Conservation (phyloP, 768 basidiomycete species). For the Neoboletus brunneissimus region DNA sequence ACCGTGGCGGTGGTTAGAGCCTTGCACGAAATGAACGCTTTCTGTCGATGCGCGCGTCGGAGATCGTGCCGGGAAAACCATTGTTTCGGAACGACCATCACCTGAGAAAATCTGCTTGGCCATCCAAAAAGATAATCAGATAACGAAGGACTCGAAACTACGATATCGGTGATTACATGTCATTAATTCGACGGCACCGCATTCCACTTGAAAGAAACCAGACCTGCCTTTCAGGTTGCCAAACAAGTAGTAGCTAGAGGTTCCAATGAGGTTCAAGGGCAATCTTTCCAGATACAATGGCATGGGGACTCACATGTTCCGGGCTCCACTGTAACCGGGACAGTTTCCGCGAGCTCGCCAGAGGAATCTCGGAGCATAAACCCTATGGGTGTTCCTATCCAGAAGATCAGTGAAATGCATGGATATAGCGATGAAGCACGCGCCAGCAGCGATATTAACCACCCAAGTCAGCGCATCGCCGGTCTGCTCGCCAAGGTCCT, state of each 20-base stretch:
- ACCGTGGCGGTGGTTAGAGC: background rate
- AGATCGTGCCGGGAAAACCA: background rate
- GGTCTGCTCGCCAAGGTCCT: background rate
- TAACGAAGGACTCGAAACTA: conserved; percentile 15
- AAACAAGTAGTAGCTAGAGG: conserved; percentile 9
- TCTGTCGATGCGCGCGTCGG: background rate
- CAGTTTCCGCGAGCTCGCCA: conserved; percentile 46
- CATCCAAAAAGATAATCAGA: background rate
- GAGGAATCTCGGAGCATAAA: conserved; percentile 53
- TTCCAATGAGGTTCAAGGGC: conserved; percentile 2
- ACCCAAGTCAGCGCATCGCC: background rate
- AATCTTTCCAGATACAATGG: background rate
- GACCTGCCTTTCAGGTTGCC: background rate
- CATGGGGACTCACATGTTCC: background rate
- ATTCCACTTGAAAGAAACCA: background rate
- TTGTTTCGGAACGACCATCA: background rate
- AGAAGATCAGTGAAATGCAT: background rate
- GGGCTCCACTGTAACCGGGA: conserved; percentile 37
- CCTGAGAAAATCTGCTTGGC: background rate
- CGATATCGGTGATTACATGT: conserved; percentile 19
- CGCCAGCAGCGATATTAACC: conserved; percentile 4
- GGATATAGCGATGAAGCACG: background rate
- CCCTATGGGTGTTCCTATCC: conserved; percentile 45
- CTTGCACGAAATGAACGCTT: background rate
- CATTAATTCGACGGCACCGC: background rate